Evolutionary conservation across 2,329 filamentous ascomycete genomes (phyloP).

Genomic region (Shiraia bambusicola): DNA sequence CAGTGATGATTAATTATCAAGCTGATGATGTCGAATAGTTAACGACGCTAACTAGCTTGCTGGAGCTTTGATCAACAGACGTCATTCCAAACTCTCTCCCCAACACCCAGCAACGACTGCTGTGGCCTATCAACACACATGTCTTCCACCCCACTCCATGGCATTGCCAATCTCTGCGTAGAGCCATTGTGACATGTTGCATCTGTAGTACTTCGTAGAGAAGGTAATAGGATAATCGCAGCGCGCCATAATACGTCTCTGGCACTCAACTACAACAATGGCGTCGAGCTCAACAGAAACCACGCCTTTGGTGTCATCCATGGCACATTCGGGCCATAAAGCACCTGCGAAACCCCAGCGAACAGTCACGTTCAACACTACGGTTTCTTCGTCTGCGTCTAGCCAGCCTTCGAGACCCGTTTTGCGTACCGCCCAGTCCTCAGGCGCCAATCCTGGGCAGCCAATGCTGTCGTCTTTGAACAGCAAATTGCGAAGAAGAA

Average conservation of each 20-base stretch:
- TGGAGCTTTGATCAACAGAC: slow-evolving; percentile 3
- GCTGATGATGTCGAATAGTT: no score
- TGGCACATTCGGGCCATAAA: slow-evolving; percentile 27
- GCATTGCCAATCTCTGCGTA: background rate
- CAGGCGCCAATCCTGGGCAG: slow-evolving; percentile 43
- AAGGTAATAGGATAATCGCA: background rate
- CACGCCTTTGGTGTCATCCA: slow-evolving; percentile 42
- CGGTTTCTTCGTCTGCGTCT: slow-evolving; percentile 51
- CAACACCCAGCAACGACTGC: slow-evolving; percentile 1
- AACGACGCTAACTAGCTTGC: background rate
- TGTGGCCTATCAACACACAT: background rate
- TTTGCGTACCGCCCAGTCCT: slow-evolving; percentile 28
- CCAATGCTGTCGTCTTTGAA: slow-evolving; percentile 72
- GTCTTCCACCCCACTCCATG: background rate
- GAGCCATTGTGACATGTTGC: slow-evolving; percentile 3
- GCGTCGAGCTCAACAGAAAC: slow-evolving; percentile 41
- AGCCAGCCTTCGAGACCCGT: slow-evolving; percentile 39
- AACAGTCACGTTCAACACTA: slow-evolving; percentile 75
- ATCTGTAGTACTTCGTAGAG: slow-evolving; percentile 4
- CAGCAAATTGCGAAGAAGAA: slow-evolving; percentile 80
- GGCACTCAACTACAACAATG: slow-evolving; percentile 21
- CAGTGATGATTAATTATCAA: background rate
- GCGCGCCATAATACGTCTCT: background rate
- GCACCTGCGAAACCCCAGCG: slow-evolving; percentile 50
- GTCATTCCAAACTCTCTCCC: slow-evolving; percentile 1